Evolutionary conservation across 139 green algal species (phyloP).

Genomic region (Monoraphidium neglectum): DNA sequence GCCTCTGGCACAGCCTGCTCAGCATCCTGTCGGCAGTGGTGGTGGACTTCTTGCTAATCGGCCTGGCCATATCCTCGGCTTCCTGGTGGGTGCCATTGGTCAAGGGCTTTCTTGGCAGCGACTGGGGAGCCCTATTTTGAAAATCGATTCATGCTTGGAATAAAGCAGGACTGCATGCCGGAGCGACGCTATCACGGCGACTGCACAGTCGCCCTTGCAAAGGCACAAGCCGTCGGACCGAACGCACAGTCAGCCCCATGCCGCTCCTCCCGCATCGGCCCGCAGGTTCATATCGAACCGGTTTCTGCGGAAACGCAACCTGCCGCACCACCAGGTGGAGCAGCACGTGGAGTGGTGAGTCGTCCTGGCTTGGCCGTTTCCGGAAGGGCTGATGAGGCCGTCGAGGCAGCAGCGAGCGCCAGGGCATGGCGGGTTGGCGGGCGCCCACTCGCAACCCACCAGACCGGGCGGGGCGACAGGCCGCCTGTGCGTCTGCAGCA

Average conservation of each 20-base stretch:
- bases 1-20: constrained; percentile 56
- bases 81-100: constrained; percentile 71
- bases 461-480: neutral
- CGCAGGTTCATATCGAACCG: constrained; percentile 80
- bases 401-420: no score
- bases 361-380: no score
- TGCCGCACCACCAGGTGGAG: constrained; percentile 82
- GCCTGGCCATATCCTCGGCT: constrained; percentile 73
- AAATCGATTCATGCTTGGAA: no score
- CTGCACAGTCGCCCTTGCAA: neutral
- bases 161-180: no score
- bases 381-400: no score
- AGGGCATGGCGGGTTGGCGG: no score
- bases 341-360: constrained; percentile 89
- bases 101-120: neutral
- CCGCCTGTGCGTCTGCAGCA: no score
- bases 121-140: neutral
- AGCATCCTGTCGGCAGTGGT: constrained; percentile 67
- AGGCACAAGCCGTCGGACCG: neutral
- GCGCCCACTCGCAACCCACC: no score
- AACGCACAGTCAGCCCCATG: no score
- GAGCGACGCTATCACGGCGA: neutral
- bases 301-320: constrained; percentile 68
- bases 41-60: constrained; percentile 90
- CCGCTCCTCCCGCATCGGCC: neutral